Evolutionary conservation across 2,329 filamentous ascomycete genomes (phyloP), one percentile per base, ranked within the genome.

Genomic region (Xylaria sp.): DNA sequence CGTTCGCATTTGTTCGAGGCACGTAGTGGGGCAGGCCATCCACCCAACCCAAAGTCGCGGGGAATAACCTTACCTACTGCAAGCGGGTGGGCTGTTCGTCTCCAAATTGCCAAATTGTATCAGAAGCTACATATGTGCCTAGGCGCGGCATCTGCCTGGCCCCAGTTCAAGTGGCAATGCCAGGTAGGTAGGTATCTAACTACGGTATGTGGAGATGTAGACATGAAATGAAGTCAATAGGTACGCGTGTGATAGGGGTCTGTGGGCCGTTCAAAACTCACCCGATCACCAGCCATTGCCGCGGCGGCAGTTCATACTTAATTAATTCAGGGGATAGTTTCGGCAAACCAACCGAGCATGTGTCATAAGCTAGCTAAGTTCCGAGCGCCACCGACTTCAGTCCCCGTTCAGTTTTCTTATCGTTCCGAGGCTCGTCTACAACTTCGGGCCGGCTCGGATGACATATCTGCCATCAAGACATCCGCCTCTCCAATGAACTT

Each of bases 391-490:
- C 64, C 63, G 49, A 61, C 44, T n/a, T 59, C 51, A 49, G 23
- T 38, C 38, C 33, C 59, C 49, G 56, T 46, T 36, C 4, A 23
- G 38, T 53, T 26, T 33, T 51, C 59, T 63, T 53, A 42, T 46
- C 40, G 51, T 67, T 26, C 70, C 70, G 63, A 69, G 65, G 48
- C 56, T 64, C 31, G 11, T 63, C 15, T 51, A 65, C 23, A 38
- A 20, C n/a, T 17, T 69, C 62, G 69, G 69, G 54, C 54, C 51
- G 57, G 51, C 56, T 66, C 68, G 70, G 70, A 48, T 49, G 36
- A 20, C 48, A 60, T 63, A 64, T 69, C 57, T 44, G 61, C 38
- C 63, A 23, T 63, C 53, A 54, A 68, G 60, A 60, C 48, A 38
- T 26, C 38, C 33, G 44, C 20, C 28, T 28, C 63, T 56, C 51